Conservation (phyloP, 2,329 filamentous ascomycete genomes). For the Orbilia brochopaga region DNA sequence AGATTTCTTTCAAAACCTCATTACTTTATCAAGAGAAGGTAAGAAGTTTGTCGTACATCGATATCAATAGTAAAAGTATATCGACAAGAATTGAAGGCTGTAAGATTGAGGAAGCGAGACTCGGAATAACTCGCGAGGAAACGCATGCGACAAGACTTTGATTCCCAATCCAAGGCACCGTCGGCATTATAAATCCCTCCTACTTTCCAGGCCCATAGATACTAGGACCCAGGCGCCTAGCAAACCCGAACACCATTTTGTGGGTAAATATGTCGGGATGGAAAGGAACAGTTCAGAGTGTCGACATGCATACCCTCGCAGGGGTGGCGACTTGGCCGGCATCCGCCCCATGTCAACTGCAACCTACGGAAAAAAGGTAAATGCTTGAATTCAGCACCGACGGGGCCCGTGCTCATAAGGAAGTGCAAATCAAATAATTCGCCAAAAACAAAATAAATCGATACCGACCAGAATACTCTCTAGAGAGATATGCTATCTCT, state of each 20-base stretch:
- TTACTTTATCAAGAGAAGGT: background rate
- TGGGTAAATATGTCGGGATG: conserved; percentile 49
- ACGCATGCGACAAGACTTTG: too few relatives aligned
- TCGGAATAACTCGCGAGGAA: background rate
- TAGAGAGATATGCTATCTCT: too few relatives aligned
- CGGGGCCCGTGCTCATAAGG: background rate
- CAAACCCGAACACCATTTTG: conserved; percentile 34
- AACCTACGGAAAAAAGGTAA: background rate
- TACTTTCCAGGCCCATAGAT: conserved; percentile 8
- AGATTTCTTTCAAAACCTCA: too few relatives aligned
- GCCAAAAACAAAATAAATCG: background rate
- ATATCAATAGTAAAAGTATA: background rate
- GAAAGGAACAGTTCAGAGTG: conserved; percentile 17
- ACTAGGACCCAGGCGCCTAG: conserved; percentile 16
- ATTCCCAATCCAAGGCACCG: conserved; percentile 18
- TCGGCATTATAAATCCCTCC: conserved; percentile 48
- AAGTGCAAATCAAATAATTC: background rate
- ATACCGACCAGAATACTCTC: too few relatives aligned
- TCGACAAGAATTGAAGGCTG: too few relatives aligned
- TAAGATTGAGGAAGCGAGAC: background rate
- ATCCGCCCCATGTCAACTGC: background rate
- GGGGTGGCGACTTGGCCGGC: conserved; percentile 18
- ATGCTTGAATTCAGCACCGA: background rate
- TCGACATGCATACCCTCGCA: background rate
- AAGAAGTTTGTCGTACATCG: conserved; percentile 2